phyloP scores from a whole-genome alignment of 2,329 filamentous ascomycete species.

The Septoria linicola region DNA sequence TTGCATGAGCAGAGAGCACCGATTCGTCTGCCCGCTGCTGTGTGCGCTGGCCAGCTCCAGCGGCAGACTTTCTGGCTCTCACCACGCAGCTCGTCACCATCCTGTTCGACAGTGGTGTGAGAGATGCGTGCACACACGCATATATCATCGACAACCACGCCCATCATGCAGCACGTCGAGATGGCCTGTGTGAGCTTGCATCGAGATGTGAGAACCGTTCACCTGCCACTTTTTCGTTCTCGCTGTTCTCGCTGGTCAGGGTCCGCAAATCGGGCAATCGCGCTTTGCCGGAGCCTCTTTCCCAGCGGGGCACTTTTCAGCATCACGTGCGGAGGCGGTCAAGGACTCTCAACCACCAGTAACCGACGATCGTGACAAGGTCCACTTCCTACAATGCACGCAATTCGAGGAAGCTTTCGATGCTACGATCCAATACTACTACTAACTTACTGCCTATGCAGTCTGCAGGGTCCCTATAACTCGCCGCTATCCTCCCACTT shows the following conservation, averaged over 20 bases:
- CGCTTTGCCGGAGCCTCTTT: too few relatives aligned
- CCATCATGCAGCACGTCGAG: neutral
- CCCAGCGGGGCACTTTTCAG: too few relatives aligned
- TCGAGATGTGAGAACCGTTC: neutral
- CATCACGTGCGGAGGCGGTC: too few relatives aligned
- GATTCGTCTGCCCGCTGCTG: too few relatives aligned
- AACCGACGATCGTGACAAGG: slow-evolving; percentile 3
- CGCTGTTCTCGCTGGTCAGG: too few relatives aligned
- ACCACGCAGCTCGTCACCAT: slow-evolving; percentile 14
- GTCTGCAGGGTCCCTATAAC: slow-evolving; percentile 19
- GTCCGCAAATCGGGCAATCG: too few relatives aligned
- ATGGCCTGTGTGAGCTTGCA: too few relatives aligned
- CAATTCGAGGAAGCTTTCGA: slow-evolving; percentile 3
- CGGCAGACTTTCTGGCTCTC: too few relatives aligned
- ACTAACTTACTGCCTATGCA: neutral
- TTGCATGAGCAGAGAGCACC: neutral
- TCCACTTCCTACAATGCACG: slow-evolving; percentile 2
- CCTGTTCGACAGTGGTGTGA: slow-evolving; percentile 1
- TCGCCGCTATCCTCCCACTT: neutral
- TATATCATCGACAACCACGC: neutral
- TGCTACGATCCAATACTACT: slow-evolving; percentile 6
- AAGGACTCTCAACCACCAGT: slow-evolving; percentile 1
- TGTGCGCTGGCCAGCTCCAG: neutral
- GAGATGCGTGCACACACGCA: neutral
- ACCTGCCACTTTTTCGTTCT: too few relatives aligned